A percentile compares a stretch with the other conserved stretches of the same genome.
Evolutionary conservation across 176 grass and related monocot genomes (phyloP).

Genomic region (Poa pratensis): DNA sequence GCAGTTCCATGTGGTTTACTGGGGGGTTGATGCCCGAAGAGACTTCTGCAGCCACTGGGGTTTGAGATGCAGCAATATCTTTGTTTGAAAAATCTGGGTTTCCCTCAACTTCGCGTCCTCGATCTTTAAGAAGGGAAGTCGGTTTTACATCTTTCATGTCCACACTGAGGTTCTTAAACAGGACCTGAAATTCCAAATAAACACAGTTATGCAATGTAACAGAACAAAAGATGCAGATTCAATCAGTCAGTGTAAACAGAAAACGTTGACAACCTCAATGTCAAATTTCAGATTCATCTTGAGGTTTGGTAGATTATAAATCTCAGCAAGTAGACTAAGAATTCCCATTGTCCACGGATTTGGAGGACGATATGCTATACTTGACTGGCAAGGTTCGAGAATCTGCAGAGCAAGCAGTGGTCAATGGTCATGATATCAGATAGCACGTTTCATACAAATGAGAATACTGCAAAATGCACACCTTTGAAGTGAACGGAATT

Average conservation of each 20-base stretch:
- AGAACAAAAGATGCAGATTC: slow-evolving; percentile 19
- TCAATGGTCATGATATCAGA: slow-evolving; percentile 12
- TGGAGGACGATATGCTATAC: slow-evolving; percentile 83
- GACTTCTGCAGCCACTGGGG: slow-evolving; percentile 52
- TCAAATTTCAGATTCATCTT: slow-evolving; percentile 98
- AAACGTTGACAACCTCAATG: slow-evolving; percentile 65
- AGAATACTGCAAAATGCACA: slow-evolving; percentile 40
- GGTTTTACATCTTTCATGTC: slow-evolving; percentile 96
- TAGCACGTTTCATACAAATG: slow-evolving; percentile 3
- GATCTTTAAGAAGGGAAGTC: slow-evolving; percentile 66
- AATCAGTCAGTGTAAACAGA: slow-evolving; percentile 14
- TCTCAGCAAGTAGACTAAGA: slow-evolving; percentile 83
- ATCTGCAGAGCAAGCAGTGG: slow-evolving; percentile 54
- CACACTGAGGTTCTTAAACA: slow-evolving; percentile 83
- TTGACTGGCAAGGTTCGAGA: slow-evolving; percentile 86
- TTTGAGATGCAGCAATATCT: slow-evolving; percentile 66
- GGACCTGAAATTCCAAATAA: slow-evolving; percentile 59
- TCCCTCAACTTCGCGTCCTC: slow-evolving; percentile 74
- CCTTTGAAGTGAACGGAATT: slow-evolving; percentile 92
- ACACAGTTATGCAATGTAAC: slow-evolving; percentile 16
- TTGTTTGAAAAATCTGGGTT: slow-evolving; percentile 95
- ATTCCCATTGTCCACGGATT: slow-evolving; percentile 96
- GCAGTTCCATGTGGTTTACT: slow-evolving; percentile 60
- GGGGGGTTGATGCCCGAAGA: slow-evolving; percentile 52
- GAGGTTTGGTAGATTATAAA: slow-evolving; percentile 88